Base-by-base conservation (phyloP, 208 protist genomes). In the Porcisia hertigi region DNA sequence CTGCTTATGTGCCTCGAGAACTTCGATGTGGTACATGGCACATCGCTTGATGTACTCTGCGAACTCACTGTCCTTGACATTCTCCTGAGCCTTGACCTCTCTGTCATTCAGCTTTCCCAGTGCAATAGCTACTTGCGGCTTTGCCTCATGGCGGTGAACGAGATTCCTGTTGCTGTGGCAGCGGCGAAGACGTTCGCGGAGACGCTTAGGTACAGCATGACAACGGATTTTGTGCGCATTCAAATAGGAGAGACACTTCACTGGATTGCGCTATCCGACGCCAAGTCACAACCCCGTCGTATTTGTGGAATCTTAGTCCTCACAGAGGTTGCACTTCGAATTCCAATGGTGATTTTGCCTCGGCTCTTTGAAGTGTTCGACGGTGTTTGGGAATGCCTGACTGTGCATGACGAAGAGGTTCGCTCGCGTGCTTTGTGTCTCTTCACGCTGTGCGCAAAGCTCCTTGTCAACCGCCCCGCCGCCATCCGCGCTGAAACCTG, bases 81-180 rank as follows among this genome's bases (percentile, higher is more conserved):
- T 79, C 76, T 97, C 3, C 79, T 94, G 12, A 85, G 82, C 55
- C 82, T 95, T 14, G 89, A 94, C 52, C 76, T 95, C 7, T 94
- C 93, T 4, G 81, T 88, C 14, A 89, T 86, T 63, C 93, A 95
- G 65, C 55, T 94, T 0, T 90, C 85, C 62, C 90, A 93, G 76
- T 97, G 89, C 73, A 94, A 92, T 76, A 94, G 88, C 79, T 97
- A 95, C 75, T 67, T 94, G 53, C 83, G 83, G 1, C 82, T 97
- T 16, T 97, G 93, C 60, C 79, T 97, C 6, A 71, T 75, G 53
- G 80, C 69, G 20, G 88, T 92, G n/a, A 83, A 75, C 20, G 86
- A 89, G 64, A 69, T 82, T 12, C 71, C 77, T 0, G 70, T 92
- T 12, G 90, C 90, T 47, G 77, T 83, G 0, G 86, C 81, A 25